phyloP scores from a whole-genome alignment of 495 filamentous ascomycete species.

The Cenococcum geophilum region DNA sequence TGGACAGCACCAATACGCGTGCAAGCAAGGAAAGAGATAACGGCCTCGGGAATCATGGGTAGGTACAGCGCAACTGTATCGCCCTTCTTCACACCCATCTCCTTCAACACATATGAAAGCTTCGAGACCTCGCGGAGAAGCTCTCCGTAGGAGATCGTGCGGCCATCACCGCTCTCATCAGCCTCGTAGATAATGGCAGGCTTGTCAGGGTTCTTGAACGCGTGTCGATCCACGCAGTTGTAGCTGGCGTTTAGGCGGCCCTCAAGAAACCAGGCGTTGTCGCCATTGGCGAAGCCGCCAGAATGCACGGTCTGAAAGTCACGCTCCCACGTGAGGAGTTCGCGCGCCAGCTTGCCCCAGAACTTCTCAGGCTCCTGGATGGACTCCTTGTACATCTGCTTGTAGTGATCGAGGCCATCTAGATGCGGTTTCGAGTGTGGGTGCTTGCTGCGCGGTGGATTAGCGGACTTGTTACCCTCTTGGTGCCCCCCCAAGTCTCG shows the following conservation, averaged over 20 bases:
- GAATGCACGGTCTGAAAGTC: slow-evolving; percentile 87
- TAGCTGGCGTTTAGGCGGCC: slow-evolving; percentile 90
- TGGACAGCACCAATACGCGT: slow-evolving; percentile 91
- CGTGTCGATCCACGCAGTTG: slow-evolving; percentile 97
- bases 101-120: slow-evolving; percentile 76
- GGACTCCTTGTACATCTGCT: slow-evolving; percentile 90
- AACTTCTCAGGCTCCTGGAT: slow-evolving; percentile 87
- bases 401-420: slow-evolving; percentile 75
- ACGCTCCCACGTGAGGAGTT: slow-evolving; percentile 81
- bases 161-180: slow-evolving; percentile 82
- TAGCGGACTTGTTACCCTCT: not conserved
- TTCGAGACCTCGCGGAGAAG: slow-evolving; percentile 87
- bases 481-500: not conserved
- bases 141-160: slow-evolving; percentile 87
- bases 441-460: slow-evolving; percentile 51
- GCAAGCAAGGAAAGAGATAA: slow-evolving; percentile 87
- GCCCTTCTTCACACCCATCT: slow-evolving; percentile 95
- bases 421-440: slow-evolving; percentile 59
- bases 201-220: slow-evolving; percentile 82
- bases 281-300: slow-evolving; percentile 72
- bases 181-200: slow-evolving; percentile 98
- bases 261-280: slow-evolving; percentile 92
- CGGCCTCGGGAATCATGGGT: slow-evolving; percentile 96
- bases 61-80: slow-evolving; percentile 97
- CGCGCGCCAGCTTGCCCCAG: slow-evolving; percentile 80